Conservation (phyloP, 495 filamentous ascomycete species). For the Hypoxylon fuscum region DNA sequence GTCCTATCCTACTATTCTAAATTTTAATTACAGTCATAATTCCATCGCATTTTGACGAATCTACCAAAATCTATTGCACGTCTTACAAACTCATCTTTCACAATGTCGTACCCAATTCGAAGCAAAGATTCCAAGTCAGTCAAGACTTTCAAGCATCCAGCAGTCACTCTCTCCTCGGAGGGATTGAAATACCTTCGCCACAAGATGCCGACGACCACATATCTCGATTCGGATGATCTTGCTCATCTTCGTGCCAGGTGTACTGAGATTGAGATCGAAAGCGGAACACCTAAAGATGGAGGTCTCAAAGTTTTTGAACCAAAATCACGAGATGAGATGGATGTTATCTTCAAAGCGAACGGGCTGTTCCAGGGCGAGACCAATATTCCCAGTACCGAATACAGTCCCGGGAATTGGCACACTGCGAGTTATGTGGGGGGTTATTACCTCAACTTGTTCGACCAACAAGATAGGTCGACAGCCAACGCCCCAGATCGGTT, state of each 20-base stretch:
- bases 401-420: conserved; percentile 3
- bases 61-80: neutral
- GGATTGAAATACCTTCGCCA: neutral
- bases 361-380: neutral
- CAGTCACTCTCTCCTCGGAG: neutral
- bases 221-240: conserved; percentile 4
- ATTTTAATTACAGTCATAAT: too few species aligned
- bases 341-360: conserved; percentile 2
- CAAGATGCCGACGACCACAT: conserved; percentile 5
- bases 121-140: neutral
- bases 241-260: neutral
- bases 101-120: neutral
- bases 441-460: conserved; percentile 2
- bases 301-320: neutral
- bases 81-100: neutral
- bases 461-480: conserved; percentile 7
- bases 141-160: neutral
- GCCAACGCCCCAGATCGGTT: conserved; percentile 2
- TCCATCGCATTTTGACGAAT: neutral
- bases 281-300: conserved; percentile 4
- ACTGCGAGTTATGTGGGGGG: neutral
- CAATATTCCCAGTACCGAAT: neutral
- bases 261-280: conserved; percentile 5
- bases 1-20: too few species aligned
- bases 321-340: conserved; percentile 2